Percentiles rank a stretch among this genome's conserved stretches.
Evolutionary conservation across 2,329 filamentous ascomycete species (phyloP).

Genomic region (Penicillium freii): DNA sequence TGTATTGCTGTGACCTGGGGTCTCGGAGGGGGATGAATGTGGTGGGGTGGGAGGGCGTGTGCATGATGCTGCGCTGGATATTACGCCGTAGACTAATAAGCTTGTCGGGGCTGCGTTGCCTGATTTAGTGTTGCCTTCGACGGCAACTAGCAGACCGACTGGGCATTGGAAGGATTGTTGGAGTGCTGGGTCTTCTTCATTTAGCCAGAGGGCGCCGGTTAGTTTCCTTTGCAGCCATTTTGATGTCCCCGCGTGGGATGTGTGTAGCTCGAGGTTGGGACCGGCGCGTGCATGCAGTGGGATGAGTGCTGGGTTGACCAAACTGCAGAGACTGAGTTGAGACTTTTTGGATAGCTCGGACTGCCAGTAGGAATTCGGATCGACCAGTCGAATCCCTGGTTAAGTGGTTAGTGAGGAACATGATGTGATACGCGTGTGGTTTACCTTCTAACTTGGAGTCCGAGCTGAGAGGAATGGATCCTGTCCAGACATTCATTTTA

Average conservation of each 20-base stretch:
- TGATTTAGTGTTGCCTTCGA: conserved; percentile 25
- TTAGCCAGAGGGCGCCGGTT: conserved; percentile 35
- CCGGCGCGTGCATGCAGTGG: conserved; percentile 43
- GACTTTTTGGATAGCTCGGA: conserved; percentile 35
- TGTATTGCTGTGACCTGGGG: conserved; percentile 11
- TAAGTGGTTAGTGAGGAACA: conserved; percentile 15
- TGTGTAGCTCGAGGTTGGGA: conserved; percentile 42
- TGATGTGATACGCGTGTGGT: conserved; percentile 6
- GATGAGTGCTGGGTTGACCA: conserved; percentile 42
- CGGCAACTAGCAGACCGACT: conserved; percentile 37
- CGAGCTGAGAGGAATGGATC: conserved; percentile 30
- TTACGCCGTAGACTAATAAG: conserved; percentile 40
- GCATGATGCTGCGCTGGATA: conserved; percentile 31
- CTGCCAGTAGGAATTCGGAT: conserved; percentile 34
- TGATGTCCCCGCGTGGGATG: conserved; percentile 30
- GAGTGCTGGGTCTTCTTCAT: conserved; percentile 33
- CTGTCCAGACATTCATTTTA: conserved; percentile 42
- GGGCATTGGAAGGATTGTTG: conserved; percentile 38
- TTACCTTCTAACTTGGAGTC: conserved; percentile 34
- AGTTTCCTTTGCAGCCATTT: conserved; percentile 42
- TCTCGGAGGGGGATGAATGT: conserved; percentile 32
- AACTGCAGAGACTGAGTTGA: conserved; percentile 34
- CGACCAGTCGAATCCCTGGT: conserved; percentile 36
- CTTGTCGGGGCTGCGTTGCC: conserved; percentile 31
- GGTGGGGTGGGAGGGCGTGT: conserved; percentile 38